phyloP scores from a whole-genome alignment of 2,329 filamentous ascomycete genomes.

The Paraphoma chrysanthemicola region DNA sequence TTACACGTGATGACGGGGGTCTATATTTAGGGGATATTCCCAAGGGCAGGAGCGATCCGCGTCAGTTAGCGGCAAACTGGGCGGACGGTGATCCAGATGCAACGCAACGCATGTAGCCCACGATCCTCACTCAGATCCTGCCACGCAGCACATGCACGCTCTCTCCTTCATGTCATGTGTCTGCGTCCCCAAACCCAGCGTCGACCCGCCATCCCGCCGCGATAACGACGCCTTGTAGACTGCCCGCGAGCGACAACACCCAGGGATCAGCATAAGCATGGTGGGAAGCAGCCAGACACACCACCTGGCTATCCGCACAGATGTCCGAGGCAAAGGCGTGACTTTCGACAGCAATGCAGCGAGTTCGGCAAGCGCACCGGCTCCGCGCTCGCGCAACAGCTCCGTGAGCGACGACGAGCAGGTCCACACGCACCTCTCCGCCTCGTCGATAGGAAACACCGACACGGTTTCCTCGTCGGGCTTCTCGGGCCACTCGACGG shows the following conservation, averaged over 20 bases:
- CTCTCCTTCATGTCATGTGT: slow-evolving; percentile 8
- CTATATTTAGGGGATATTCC: slow-evolving; percentile 3
- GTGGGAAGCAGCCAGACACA: slow-evolving; percentile 23
- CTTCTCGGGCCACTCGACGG: slow-evolving; percentile 40
- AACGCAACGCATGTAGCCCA: background rate
- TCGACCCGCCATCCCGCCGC: slow-evolving; percentile 1
- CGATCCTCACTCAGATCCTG: background rate
- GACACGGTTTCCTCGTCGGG: slow-evolving; percentile 38
- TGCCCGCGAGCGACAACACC: background rate
- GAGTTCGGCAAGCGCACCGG: slow-evolving; percentile 2
- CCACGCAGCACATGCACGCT: background rate
- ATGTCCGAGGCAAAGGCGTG: slow-evolving; percentile 32
- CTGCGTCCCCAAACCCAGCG: background rate
- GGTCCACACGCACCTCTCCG: slow-evolving; percentile 36
- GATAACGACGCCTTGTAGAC: background rate
- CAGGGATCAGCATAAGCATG: background rate
- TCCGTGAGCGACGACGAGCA: slow-evolving; percentile 35
- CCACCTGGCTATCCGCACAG: slow-evolving; percentile 24
- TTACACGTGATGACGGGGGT: slow-evolving; percentile 5
- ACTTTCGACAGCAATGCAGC: slow-evolving; percentile 28
- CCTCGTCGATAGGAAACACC: slow-evolving; percentile 36
- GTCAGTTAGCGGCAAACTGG: slow-evolving; percentile 7
- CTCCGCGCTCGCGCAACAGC: slow-evolving; percentile 13
- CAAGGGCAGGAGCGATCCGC: background rate
- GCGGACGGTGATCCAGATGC: background rate